Percentiles rank a stretch among this genome's conserved stretches.
Evolutionary conservation across 352 stramenopile genomes (phyloP).

Genomic region (Albugo laibachii): DNA sequence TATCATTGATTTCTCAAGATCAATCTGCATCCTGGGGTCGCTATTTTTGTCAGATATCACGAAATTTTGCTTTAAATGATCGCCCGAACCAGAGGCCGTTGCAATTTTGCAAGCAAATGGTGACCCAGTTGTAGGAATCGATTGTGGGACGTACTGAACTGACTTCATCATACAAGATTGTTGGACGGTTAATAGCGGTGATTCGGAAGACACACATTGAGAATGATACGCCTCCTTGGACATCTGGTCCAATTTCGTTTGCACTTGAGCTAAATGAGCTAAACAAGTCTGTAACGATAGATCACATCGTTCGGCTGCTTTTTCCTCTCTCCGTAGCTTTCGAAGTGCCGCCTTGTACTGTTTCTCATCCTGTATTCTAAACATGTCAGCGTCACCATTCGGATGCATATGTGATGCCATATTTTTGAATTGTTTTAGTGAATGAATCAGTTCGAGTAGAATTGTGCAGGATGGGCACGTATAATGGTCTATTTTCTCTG

Average conservation of each 20-base stretch:
- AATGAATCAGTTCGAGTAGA: slow-evolving; percentile 62
- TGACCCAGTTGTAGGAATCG: slow-evolving; percentile 3
- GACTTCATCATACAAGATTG: slow-evolving; percentile 5
- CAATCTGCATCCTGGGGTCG: no score
- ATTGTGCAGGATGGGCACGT: slow-evolving; percentile 87
- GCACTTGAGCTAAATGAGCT: slow-evolving; percentile 65
- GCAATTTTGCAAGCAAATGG: neutral
- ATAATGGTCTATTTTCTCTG: slow-evolving; percentile 91
- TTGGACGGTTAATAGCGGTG: slow-evolving; percentile 3
- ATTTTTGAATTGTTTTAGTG: slow-evolving; percentile 15
- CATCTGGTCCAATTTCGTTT: slow-evolving; percentile 43
- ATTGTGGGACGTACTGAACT: slow-evolving; percentile 1
- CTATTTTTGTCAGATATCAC: no score
- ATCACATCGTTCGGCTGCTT: slow-evolving; percentile 58
- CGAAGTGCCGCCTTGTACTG: slow-evolving; percentile 43
- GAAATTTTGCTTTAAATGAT: no score
- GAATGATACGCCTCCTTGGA: slow-evolving; percentile 35
- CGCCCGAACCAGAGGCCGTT: slow-evolving; percentile 1
- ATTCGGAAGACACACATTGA: slow-evolving; percentile 7
- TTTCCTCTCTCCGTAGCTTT: slow-evolving; percentile 73
- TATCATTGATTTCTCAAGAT: no score
- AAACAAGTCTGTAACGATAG: slow-evolving; percentile 58
- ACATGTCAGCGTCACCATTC: slow-evolving; percentile 41
- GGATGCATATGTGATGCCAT: slow-evolving; percentile 6
- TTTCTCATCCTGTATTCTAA: slow-evolving; percentile 71